phyloP scores from a whole-genome alignment of 169 alveolate genomes.

The Eimeria praecox region DNA sequence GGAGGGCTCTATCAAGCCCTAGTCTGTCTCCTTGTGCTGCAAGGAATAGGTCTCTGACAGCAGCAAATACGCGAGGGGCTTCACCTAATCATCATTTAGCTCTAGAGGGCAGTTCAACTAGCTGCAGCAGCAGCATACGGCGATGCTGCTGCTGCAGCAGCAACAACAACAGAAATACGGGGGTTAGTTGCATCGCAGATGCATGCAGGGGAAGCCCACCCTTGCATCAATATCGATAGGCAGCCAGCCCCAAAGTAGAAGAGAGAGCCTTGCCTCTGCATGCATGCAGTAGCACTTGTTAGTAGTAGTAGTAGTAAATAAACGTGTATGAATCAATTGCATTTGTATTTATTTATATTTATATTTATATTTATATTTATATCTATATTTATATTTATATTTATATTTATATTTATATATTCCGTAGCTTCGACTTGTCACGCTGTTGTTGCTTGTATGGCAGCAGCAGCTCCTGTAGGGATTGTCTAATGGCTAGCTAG shows the following conservation, averaged over 20 bases:
- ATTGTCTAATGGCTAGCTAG: no score
- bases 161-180: not conserved
- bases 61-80: not conserved
- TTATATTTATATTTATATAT: not conserved
- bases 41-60: not conserved
- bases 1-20: not conserved
- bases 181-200: not conserved
- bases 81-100: not conserved
- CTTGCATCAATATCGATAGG: not conserved
- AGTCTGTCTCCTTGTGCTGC: not conserved
- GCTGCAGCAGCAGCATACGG: not conserved
- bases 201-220: not conserved
- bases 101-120: not conserved
- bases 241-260: not conserved
- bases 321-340: no score
- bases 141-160: conserved; percentile 5
- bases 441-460: not conserved
- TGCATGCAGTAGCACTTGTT: conserved; percentile 1
- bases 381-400: not conserved
- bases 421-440: not conserved
- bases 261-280: not conserved
- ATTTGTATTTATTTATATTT: no score
- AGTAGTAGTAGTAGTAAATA: no score
- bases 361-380: no score
- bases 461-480: conserved; percentile 32